These are phyloP conservation scores for Moricandia arvensis DNA, from an alignment of 345 rosid genomes.

Conservation along the genomic window DNA sequence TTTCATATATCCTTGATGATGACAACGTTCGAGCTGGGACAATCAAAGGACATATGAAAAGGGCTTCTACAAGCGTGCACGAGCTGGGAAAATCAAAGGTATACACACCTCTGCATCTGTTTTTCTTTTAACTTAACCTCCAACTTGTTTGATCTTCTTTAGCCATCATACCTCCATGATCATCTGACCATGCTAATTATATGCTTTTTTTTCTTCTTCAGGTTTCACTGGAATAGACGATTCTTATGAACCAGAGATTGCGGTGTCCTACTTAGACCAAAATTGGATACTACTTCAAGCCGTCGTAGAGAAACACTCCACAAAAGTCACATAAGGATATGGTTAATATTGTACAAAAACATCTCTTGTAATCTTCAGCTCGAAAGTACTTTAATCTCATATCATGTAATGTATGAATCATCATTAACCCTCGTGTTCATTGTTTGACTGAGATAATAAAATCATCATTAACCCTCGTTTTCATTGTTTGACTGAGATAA, in stretches of 20 bases:
- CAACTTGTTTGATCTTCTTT: too few species aligned
- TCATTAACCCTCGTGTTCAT: neutral
- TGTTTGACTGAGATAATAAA: neutral
- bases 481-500: neutral
- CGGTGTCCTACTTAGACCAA: slow-evolving; percentile 60
- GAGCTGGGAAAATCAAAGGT: too few species aligned
- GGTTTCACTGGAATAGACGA: too few species aligned
- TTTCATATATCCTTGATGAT: too few species aligned
- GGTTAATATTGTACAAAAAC: neutral
- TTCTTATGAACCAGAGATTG: slow-evolving; percentile 51
- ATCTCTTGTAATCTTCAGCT: slow-evolving; percentile 4
- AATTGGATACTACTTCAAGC: slow-evolving; percentile 53
- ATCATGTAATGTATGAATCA: slow-evolving; percentile 3
- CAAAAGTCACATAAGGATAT: neutral
- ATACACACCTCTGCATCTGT: too few species aligned
- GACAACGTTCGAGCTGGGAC: too few species aligned
- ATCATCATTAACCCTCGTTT: neutral
- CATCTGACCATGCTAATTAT: too few species aligned
- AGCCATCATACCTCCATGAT: too few species aligned
- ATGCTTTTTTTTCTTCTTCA: too few species aligned
- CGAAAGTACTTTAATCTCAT: neutral
- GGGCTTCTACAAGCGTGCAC: too few species aligned
- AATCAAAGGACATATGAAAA: too few species aligned
- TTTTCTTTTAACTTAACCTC: too few species aligned
- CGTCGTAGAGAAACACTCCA: slow-evolving; percentile 32